These are phyloP conservation scores for Salix exigua DNA, from an alignment of 345 rosid genomes.

Conservation along the genomic window DNA sequence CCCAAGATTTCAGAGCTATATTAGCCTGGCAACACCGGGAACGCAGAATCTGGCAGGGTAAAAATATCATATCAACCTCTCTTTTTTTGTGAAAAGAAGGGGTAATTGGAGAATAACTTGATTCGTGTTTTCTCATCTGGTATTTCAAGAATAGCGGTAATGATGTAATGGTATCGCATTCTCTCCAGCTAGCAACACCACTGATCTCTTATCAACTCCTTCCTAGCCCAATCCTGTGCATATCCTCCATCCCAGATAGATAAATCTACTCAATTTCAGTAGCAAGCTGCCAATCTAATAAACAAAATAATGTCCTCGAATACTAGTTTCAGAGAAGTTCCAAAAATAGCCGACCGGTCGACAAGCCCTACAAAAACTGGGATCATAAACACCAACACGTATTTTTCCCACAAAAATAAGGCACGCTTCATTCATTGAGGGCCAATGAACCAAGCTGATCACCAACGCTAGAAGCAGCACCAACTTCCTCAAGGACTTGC, in stretches of 20 bases:
- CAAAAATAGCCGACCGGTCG: background rate
- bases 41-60: too few species aligned
- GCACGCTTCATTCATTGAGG: slow-evolving; percentile 21
- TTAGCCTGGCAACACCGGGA: too few species aligned
- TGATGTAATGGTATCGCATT: too few species aligned
- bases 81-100: too few species aligned
- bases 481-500: slow-evolving; percentile 49
- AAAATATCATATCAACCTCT: too few species aligned
- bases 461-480: slow-evolving; percentile 19
- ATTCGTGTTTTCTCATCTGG: too few species aligned
- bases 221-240: background rate
- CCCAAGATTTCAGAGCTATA: too few species aligned
- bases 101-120: too few species aligned
- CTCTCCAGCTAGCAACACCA: too few species aligned
- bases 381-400: background rate
- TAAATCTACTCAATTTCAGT: background rate
- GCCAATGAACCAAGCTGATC: slow-evolving; percentile 35
- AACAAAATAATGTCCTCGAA: slow-evolving; percentile 3
- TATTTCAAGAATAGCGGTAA: too few species aligned
- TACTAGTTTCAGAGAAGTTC: background rate
- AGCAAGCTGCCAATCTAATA: background rate
- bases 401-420: background rate
- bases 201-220: too few species aligned
- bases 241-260: background rate
- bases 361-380: slow-evolving; percentile 14